Conservation (phyloP, 2,329 filamentous ascomycete genomes). For the Cryoendolithus antarcticus region DNA sequence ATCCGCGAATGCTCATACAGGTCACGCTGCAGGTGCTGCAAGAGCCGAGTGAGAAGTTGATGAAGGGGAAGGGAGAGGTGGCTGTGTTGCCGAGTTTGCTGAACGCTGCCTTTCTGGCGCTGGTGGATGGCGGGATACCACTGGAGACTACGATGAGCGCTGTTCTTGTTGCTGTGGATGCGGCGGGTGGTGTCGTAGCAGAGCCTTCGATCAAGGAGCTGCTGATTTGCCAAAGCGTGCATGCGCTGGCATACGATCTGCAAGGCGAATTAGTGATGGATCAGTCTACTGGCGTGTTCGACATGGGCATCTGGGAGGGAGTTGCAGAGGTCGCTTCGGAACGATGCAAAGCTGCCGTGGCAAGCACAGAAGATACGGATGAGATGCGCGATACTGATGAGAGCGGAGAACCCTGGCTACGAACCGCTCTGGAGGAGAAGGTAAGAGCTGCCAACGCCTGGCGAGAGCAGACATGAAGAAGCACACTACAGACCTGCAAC, state of each 20-base stretch:
- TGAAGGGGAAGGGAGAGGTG: conserved; percentile 47
- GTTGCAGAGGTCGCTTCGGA: conserved; percentile 52
- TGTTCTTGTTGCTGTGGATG: conserved; percentile 48
- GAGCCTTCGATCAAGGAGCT: conserved; percentile 54
- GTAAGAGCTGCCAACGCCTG: conserved; percentile 29
- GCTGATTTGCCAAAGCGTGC: conserved; percentile 54
- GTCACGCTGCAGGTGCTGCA: conserved; percentile 59
- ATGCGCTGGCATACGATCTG: conserved; percentile 75
- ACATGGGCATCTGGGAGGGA: conserved; percentile 61
- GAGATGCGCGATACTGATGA: conserved; percentile 26
- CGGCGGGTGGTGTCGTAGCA: conserved; percentile 18
- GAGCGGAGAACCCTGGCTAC: conserved; percentile 26
- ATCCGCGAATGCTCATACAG: conserved; percentile 67
- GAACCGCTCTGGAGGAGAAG: conserved; percentile 27
- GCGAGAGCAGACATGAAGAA: conserved; percentile 25
- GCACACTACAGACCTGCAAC: too few relatives aligned
- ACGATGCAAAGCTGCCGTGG: conserved; percentile 45
- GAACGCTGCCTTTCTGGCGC: conserved; percentile 63
- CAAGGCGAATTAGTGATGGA: conserved; percentile 60
- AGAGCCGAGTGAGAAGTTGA: conserved; percentile 43
- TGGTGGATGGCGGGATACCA: conserved; percentile 73
- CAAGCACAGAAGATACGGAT: conserved; percentile 23
- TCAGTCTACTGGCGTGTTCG: conserved; percentile 73
- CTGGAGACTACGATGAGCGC: conserved; percentile 61
- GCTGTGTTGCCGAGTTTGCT: conserved; percentile 69